Conservation (phyloP, 768 basidiomycete genomes). For the Suillus cothurnatus region DNA sequence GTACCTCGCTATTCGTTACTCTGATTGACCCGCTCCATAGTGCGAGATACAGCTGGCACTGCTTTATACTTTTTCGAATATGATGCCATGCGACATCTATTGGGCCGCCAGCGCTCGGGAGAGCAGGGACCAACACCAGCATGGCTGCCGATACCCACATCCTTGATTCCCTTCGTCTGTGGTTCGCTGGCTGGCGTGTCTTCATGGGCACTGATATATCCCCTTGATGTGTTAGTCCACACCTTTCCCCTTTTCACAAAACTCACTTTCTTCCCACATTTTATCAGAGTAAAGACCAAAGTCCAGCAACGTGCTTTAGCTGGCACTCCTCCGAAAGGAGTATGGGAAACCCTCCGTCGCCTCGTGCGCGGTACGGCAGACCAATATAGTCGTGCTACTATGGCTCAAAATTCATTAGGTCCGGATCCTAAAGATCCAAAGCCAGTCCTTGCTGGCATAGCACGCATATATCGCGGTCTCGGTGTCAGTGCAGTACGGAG, state of each 20-base stretch:
- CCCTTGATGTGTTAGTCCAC: constrained; percentile 79
- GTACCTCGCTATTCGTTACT: background rate
- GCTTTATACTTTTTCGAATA: constrained; percentile 94
- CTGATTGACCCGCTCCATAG: constrained; percentile 37
- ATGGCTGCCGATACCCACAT: constrained; percentile 82
- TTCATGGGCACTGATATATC: constrained; percentile 91
- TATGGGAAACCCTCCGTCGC: constrained; percentile 72
- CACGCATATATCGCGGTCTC: constrained; percentile 89
- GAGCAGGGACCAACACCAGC: constrained; percentile 82
- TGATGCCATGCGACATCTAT: constrained; percentile 84
- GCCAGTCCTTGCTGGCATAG: constrained; percentile 72
- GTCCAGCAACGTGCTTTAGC: constrained; percentile 92
- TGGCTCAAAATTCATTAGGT: constrained; percentile 44
- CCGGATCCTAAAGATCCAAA: constrained; percentile 80
- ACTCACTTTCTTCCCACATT: constrained; percentile 8
- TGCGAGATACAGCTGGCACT: constrained; percentile 88
- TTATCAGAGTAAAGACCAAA: constrained; percentile 84
- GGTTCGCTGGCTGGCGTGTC: constrained; percentile 90
- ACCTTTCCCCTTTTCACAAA: background rate
- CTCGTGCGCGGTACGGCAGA: constrained; percentile 70
- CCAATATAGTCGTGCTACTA: background rate
- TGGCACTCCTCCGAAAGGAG: constrained; percentile 70
- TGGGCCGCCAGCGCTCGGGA: constrained; percentile 76
- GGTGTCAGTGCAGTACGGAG: constrained; percentile 92
- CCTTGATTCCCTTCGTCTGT: constrained; percentile 87